Conservation (phyloP, 2,329 filamentous ascomycete species). For the Dryadomyces quercivorus region DNA sequence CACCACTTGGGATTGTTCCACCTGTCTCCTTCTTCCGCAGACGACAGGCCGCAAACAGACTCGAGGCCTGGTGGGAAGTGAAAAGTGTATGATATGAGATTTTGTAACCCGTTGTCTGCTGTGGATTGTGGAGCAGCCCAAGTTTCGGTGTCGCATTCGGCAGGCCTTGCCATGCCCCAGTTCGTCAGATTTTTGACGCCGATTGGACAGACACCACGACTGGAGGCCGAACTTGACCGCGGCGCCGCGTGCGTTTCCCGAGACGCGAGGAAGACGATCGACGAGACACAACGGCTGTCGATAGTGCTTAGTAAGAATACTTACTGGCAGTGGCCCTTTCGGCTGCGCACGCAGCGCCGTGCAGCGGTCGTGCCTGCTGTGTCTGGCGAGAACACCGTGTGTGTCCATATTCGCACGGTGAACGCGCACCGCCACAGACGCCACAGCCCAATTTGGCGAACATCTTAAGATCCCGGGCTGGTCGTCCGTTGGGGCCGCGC, state of each 20-base stretch:
- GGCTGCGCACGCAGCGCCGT: too few relatives aligned
- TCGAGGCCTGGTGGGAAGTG: not conserved
- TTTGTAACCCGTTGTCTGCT: not conserved
- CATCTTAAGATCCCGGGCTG: not conserved
- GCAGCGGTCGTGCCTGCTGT: too few relatives aligned
- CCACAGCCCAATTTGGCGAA: not conserved
- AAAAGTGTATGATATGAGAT: too few relatives aligned
- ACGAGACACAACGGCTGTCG: too few relatives aligned
- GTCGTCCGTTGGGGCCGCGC: not conserved
- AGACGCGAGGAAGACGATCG: too few relatives aligned
- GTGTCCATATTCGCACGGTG: not conserved
- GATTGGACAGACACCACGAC: not conserved
- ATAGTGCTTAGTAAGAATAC: too few relatives aligned
- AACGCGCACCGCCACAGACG: not conserved
- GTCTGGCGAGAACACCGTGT: not conserved
- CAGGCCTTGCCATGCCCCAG: not conserved
- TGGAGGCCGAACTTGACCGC: not conserved
- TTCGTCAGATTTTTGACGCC: not conserved
- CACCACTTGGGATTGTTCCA: constrained; percentile 10
- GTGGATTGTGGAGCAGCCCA: not conserved
- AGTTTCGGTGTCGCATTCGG: not conserved
- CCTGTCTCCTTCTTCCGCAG: not conserved
- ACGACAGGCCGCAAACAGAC: not conserved
- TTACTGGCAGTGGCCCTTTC: too few relatives aligned
- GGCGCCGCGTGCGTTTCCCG: too few relatives aligned